phyloP scores from a whole-genome alignment of 2,329 filamentous ascomycete genomes.

The Aureobasidium melanogenum region DNA sequence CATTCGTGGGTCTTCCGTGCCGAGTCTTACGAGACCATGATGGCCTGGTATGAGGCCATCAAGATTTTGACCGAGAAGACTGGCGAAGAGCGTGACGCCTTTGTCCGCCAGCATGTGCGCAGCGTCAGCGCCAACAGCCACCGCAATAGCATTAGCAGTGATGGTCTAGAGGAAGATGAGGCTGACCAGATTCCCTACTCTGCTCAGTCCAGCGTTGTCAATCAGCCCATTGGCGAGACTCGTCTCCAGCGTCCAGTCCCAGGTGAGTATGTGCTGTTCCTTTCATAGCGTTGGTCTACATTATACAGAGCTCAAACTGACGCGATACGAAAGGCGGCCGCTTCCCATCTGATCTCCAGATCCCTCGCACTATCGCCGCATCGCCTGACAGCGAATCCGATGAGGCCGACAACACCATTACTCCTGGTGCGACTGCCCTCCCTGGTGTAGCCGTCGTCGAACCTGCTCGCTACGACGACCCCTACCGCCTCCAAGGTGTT shows the following conservation, averaged over 20 bases:
- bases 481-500: slow-evolving; percentile 13
- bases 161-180: slow-evolving; percentile 66
- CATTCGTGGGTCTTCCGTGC: slow-evolving; percentile 62
- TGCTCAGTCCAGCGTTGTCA: slow-evolving; percentile 36
- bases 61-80: slow-evolving; percentile 81
- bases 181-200: slow-evolving; percentile 58
- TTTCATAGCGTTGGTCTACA: slow-evolving; percentile 18
- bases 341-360: slow-evolving; percentile 88
- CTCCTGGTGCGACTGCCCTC: slow-evolving; percentile 38
- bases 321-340: slow-evolving; percentile 44
- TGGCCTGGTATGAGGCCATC: slow-evolving; percentile 93
- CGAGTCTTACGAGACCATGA: slow-evolving; percentile 81
- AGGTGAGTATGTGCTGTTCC: slow-evolving; percentile 51
- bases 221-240: slow-evolving; percentile 28
- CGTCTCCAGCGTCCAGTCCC: slow-evolving; percentile 64
- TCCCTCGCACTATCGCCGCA: slow-evolving; percentile 53
- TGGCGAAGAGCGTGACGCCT: slow-evolving; percentile 78
- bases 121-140: slow-evolving; percentile 60
- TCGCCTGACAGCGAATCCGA: slow-evolving; percentile 72
- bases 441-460: slow-evolving; percentile 15
- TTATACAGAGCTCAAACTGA: neutral
- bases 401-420: slow-evolving; percentile 48
- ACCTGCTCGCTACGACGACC: slow-evolving; percentile 14
- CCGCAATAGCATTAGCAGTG: slow-evolving; percentile 49
- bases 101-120: slow-evolving; percentile 72